These are phyloP conservation scores for Phytophthora hybrid DNA, from an alignment of 352 stramenopile species.

Conservation along the genomic window DNA sequence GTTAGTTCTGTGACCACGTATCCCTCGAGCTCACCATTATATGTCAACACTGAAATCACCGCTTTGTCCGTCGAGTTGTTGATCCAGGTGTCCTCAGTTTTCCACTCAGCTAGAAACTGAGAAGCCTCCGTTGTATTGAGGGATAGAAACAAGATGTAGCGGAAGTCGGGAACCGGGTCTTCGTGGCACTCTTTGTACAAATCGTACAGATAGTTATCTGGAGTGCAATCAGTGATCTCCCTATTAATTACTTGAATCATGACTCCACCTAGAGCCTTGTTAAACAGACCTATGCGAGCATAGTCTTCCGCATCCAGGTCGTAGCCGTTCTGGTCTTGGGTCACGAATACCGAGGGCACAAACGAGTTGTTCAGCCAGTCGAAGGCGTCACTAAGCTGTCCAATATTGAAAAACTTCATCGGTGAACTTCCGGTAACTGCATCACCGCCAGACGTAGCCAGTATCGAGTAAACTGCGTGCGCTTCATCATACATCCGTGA, in stretches of 20 bases:
- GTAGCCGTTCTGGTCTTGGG: constrained; percentile 52
- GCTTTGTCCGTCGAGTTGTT: constrained; percentile 41
- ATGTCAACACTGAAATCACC: constrained; percentile 46
- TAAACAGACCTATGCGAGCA: constrained; percentile 45
- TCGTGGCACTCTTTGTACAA: constrained; percentile 34
- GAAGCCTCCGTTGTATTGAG: constrained; percentile 37
- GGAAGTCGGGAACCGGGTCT: not conserved
- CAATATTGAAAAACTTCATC: constrained; percentile 61
- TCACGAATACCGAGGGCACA: constrained; percentile 57
- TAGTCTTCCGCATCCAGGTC: constrained; percentile 36
- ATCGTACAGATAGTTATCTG: constrained; percentile 32
- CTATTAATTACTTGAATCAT: constrained; percentile 34
- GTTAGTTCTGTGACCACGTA: constrained; percentile 45
- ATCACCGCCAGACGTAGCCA: constrained; percentile 49
- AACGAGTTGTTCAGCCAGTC: constrained; percentile 52
- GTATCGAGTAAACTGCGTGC: constrained; percentile 36
- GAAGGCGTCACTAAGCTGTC: constrained; percentile 45
- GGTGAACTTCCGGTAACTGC: constrained; percentile 44
- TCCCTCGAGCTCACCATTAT: constrained; percentile 53
- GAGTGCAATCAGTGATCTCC: constrained; percentile 18
- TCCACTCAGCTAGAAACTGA: constrained; percentile 27
- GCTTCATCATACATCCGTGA: constrained; percentile 41
- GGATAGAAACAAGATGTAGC: constrained; percentile 36
- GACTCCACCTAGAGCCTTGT: constrained; percentile 51
- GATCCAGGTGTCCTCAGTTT: constrained; percentile 37